Evolutionary conservation across 805 yeast species (phyloP).

Genomic region (Candida golubevii): DNA sequence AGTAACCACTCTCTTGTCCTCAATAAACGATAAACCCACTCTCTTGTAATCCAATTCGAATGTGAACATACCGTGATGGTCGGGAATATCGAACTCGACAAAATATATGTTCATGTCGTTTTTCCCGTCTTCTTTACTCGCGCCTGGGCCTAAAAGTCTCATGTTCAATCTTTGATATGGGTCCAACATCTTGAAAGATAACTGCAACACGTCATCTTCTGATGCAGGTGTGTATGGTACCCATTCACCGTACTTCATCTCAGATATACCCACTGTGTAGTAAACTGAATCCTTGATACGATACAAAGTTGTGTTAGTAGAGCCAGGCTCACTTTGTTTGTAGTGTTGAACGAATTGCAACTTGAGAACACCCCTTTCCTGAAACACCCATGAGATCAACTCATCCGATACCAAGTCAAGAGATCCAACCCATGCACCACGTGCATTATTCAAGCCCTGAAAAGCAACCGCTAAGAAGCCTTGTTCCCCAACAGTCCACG

Average conservation of each 20-base stretch:
- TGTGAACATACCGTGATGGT: constrained; percentile 95
- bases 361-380: constrained; percentile 59
- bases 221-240: constrained; percentile 47
- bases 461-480: constrained; percentile 70
- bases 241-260: constrained; percentile 54
- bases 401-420: constrained; percentile 42
- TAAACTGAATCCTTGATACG: constrained; percentile 69
- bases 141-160: constrained; percentile 36
- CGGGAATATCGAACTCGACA: constrained; percentile 71
- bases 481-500: constrained; percentile 82
- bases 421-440: constrained; percentile 81
- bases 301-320: constrained; percentile 40
- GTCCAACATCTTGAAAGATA: constrained; percentile 85
- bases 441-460: constrained; percentile 74
- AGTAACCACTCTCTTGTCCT: constrained; percentile 66
- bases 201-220: constrained; percentile 59
- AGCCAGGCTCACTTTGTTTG: constrained; percentile 45
- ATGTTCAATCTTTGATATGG: constrained; percentile 86
- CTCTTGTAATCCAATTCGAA: constrained; percentile 75
- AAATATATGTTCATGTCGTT: constrained; percentile 48
- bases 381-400: constrained; percentile 64
- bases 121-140: constrained; percentile 31
- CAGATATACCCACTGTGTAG: constrained; percentile 49
- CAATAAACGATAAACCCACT: constrained; percentile 65
- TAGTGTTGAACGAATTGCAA: constrained; percentile 51